Evolutionary conservation across 345 rosid genomes (phyloP), one percentile per base, ranked within the genome.

Genomic region (Mercurialis annua): DNA sequence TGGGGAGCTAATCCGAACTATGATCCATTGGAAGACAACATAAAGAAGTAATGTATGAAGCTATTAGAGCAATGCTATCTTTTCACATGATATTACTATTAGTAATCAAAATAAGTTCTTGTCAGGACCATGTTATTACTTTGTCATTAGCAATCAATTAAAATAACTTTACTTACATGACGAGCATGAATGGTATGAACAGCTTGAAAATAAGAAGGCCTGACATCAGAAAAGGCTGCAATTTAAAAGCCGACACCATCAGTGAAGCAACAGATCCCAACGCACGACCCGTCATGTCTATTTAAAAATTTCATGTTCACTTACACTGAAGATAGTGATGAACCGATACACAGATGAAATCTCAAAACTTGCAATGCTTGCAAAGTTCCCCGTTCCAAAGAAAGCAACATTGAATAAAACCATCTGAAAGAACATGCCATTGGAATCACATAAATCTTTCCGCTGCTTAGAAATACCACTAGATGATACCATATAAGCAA

Each of bases 351-450:
- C 97, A 31, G 97, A 93, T 64, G 97, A 93, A 73, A 93, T 93
- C 88, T 93, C 98, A 74, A 93, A 93, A 80, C 98, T 93, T 66
- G 98, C 98, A 74, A 93, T 93, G 79, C 97, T 93, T 57, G 97
- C 97, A 59, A 93, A 93, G 81, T 93, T 93, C 43, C 98, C 97
- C 54, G 98, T 90, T 66, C 98, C 98, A 14, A 90, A 93, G 90
- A 93, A 93, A 31, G 98, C 97, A 9, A 93, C 89, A 69, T 93
- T 90, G 78, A 92, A 90, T 59, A 93, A 76, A 64, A 93, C 90
- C 97, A 90, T 72, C 98, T 93, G 78, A 63, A 59, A 75, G 15
- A 61, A 69, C 57, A 73, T 60, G 23, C 62, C 71, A 73, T 26
- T 48, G 74, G 68, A 43, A 43, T 49, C 36, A 55, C 43, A 59